phyloP scores from a whole-genome alignment of 2,329 filamentous ascomycete species.

The Immersiporthe knoxdaviesiana region DNA sequence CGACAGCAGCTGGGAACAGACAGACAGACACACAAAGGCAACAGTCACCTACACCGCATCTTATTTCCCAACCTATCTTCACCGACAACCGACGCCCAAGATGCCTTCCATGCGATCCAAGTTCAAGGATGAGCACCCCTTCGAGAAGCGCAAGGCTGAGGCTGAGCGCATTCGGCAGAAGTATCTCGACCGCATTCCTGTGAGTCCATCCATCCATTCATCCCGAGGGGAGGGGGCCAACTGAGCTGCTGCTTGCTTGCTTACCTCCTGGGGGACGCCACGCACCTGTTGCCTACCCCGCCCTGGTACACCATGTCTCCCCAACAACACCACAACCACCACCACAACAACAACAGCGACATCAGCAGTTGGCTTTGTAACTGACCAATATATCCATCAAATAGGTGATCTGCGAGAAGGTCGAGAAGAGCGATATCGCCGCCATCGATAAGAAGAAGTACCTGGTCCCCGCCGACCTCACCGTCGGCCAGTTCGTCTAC shows the following conservation, averaged over 20 bases:
- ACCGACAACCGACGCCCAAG: conserved; percentile 21
- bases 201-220: conserved; percentile 60
- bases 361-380: neutral
- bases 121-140: conserved; percentile 99
- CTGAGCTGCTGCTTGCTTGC: neutral
- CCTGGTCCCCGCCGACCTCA: conserved; percentile 94
- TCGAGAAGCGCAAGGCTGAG: conserved; percentile 99
- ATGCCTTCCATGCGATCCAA: conserved; percentile 79
- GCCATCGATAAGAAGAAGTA: conserved; percentile 99
- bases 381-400: conserved; percentile 10
- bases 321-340: neutral
- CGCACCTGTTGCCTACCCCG: conserved; percentile 13
- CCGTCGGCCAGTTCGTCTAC: conserved; percentile 97
- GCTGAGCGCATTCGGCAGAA: conserved; percentile 99
- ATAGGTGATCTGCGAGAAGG: conserved; percentile 99
- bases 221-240: neutral
- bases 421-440: conserved; percentile 98
- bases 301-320: neutral
- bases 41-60: conserved; percentile 27
- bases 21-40: conserved; percentile 5
- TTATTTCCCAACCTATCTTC: conserved; percentile 13
- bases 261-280: neutral
- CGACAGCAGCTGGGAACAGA: conserved; percentile 1
- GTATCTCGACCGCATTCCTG: conserved; percentile 96
- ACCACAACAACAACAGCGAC: neutral